phyloP scores from a whole-genome alignment of 1,284 basidiomycete species.

The Ceratobasidium sp. region DNA sequence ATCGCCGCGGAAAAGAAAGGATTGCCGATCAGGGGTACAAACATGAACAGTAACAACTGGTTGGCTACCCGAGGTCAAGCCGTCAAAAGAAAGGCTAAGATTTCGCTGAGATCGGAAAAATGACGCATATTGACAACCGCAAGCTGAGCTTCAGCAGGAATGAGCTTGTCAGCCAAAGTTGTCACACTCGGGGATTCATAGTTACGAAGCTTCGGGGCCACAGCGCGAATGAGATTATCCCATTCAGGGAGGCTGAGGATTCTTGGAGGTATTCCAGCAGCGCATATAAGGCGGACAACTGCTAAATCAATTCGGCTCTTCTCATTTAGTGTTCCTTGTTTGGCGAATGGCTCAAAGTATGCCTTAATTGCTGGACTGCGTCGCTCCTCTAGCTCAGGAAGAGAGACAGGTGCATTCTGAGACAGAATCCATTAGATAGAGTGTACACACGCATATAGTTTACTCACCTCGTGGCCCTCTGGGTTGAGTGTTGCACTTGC shows the following conservation, averaged over 20 bases:
- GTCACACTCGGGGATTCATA: not conserved
- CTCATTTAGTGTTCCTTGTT: not conserved
- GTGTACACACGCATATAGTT: too few species aligned
- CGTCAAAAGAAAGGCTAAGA: constrained; percentile 12
- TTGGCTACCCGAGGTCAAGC: not conserved
- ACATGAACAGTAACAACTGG: constrained; percentile 8
- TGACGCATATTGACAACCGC: not conserved
- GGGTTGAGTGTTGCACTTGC: too few species aligned
- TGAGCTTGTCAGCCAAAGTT: constrained; percentile 14
- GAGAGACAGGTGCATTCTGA: too few species aligned
- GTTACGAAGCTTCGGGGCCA: not conserved
- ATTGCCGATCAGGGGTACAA: not conserved
- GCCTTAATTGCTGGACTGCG: too few species aligned
- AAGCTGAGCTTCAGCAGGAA: constrained; percentile 10
- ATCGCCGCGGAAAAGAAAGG: constrained; percentile 1
- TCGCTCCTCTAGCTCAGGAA: too few species aligned
- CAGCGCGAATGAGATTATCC: not conserved
- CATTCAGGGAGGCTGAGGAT: not conserved
- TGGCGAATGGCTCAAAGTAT: not conserved
- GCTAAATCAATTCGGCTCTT: not conserved
- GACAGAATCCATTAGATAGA: too few species aligned
- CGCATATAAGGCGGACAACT: constrained; percentile 5
- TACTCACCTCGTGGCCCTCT: too few species aligned
- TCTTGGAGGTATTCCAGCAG: not conserved
- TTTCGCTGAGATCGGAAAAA: not conserved